Conservation (phyloP, 257 asterid species). For the Rauvolfia tetraphylla region DNA sequence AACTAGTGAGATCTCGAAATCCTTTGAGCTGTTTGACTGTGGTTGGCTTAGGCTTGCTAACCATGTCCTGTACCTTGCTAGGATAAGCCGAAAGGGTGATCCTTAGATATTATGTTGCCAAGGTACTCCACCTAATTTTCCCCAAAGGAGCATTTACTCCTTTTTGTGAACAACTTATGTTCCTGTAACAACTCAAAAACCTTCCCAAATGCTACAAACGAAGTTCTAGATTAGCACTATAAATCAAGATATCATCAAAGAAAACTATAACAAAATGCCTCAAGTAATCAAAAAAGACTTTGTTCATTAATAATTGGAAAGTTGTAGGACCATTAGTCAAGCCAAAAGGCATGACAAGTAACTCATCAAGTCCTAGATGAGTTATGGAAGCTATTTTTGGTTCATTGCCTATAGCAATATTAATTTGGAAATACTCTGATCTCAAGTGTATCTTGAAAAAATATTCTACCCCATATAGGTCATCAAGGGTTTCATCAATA, state of each 20-base stretch:
- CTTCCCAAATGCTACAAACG: background rate
- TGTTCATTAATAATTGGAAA: background rate
- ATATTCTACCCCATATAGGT: background rate
- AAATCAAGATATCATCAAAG: conserved; percentile 10
- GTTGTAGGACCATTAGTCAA: background rate
- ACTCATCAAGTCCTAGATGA: background rate
- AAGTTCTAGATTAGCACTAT: background rate
- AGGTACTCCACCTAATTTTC: background rate
- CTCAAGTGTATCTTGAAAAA: background rate
- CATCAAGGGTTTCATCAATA: background rate
- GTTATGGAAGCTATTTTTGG: background rate
- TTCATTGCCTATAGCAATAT: background rate
- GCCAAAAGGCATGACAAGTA: conserved; percentile 3
- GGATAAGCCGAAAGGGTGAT: background rate
- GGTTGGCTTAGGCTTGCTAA: background rate
- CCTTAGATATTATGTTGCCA: background rate
- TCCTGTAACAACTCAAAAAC: background rate
- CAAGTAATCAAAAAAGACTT: background rate
- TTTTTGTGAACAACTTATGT: background rate
- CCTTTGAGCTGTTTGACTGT: background rate
- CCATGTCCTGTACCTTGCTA: background rate
- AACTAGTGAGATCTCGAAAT: background rate
- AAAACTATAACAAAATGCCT: background rate
- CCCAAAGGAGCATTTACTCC: background rate
- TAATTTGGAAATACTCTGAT: background rate